Conservation (phyloP, 2,329 filamentous ascomycete genomes). For the Reticulascus tulasneorum region DNA sequence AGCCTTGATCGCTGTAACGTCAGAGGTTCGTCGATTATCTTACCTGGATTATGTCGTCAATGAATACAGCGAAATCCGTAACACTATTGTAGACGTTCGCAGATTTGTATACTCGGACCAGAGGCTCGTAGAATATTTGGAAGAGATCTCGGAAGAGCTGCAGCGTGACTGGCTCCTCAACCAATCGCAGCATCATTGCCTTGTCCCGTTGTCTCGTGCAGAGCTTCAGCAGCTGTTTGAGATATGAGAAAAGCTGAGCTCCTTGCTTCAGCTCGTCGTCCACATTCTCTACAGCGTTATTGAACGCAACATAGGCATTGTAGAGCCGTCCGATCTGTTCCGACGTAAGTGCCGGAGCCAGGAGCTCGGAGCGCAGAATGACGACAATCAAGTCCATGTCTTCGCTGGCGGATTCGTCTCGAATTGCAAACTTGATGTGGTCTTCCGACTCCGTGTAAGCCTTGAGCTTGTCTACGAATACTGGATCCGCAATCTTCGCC, state of each 20-base stretch:
- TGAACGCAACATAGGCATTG: constrained; percentile 96
- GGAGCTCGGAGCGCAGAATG: constrained; percentile 73
- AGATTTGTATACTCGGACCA: constrained; percentile 96
- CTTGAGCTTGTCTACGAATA: constrained; percentile 77
- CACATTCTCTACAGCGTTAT: constrained; percentile 85
- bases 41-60: constrained; percentile 87
- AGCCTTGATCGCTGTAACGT: background rate
- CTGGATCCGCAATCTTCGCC: constrained; percentile 73
- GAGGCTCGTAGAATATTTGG: constrained; percentile 97
- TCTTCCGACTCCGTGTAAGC: constrained; percentile 74
- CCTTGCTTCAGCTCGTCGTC: constrained; percentile 86
- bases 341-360: constrained; percentile 66
- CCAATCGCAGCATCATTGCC: constrained; percentile 91
- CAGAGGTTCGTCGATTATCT: constrained; percentile 12
- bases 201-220: constrained; percentile 91
- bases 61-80: constrained; percentile 90
- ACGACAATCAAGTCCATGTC: constrained; percentile 81
- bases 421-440: constrained; percentile 67
- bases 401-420: constrained; percentile 68
- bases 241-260: constrained; percentile 85
- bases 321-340: constrained; percentile 81
- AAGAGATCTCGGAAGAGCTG: constrained; percentile 94
- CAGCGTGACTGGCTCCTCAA: constrained; percentile 96
- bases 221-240: constrained; percentile 93
- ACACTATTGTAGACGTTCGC: constrained; percentile 98